A percentile compares a stretch with the other conserved stretches of the same genome.
These are phyloP conservation scores for Fusarium buharicum DNA, from an alignment of 2,329 filamentous ascomycete species.

Conservation along the genomic window DNA sequence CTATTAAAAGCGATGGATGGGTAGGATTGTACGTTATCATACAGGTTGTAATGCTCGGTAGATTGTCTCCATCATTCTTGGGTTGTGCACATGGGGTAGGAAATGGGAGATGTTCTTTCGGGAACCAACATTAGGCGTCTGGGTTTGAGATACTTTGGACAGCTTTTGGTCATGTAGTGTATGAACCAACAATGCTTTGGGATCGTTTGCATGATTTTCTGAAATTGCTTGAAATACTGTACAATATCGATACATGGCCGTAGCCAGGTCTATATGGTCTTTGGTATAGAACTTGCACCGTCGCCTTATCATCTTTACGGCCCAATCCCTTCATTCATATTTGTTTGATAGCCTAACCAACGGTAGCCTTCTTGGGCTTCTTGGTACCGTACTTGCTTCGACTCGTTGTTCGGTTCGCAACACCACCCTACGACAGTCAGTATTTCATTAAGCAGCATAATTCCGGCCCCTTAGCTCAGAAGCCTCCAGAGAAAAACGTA, in stretches of 20 bases:
- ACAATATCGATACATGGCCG: conserved; percentile 45
- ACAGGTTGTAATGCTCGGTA: conserved; percentile 39
- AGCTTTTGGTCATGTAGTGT: conserved; percentile 44
- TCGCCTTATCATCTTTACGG: conserved; percentile 1
- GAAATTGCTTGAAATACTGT: conserved; percentile 37
- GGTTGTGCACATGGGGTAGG: conserved; percentile 35
- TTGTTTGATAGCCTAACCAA: conserved; percentile 51
- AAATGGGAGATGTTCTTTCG: conserved; percentile 36
- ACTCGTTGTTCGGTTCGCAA: conserved; percentile 82
- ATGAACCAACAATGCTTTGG: conserved; percentile 42
- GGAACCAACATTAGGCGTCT: conserved; percentile 44
- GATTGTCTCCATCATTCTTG: conserved; percentile 36
- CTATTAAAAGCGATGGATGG: not conserved
- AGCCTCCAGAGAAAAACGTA: conserved; percentile 58
- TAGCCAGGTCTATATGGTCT: conserved; percentile 25
- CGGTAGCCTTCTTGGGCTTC: conserved; percentile 88
- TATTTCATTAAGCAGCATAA: not conserved
- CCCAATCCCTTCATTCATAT: not conserved
- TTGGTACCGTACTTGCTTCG: conserved; percentile 98
- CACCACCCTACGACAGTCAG: conserved; percentile 76
- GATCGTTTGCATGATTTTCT: conserved; percentile 32
- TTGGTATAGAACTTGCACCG: conserved; percentile 16
- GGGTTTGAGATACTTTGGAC: conserved; percentile 45
- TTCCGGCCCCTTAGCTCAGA: too few species aligned
- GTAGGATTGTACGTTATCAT: conserved; percentile 40